These are phyloP conservation scores for Talaromyces verruculosus DNA, from an alignment of 2,329 filamentous ascomycete species.

Conservation along the genomic window DNA sequence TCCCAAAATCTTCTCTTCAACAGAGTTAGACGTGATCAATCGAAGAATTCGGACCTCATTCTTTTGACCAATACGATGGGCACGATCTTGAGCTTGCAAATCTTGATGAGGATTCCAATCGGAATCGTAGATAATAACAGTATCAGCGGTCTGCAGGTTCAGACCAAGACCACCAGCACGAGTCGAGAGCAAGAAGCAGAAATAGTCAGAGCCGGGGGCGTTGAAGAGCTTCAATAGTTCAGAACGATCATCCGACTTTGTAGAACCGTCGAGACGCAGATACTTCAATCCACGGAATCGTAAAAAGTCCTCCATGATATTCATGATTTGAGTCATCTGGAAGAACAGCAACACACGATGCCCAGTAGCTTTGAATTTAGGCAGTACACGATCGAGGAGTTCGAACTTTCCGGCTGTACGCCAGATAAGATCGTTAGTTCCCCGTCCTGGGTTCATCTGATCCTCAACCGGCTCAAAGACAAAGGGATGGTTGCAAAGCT, in stretches of 20 bases:
- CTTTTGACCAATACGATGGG: constrained; percentile 99
- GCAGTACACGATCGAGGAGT: constrained; percentile 83
- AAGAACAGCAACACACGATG: constrained; percentile 99
- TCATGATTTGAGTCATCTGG: constrained; percentile 99
- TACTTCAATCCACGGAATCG: constrained; percentile 80
- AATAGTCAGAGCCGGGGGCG: constrained; percentile 83
- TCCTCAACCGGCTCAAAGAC: constrained; percentile 98
- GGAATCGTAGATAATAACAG: constrained; percentile 98
- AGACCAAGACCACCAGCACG: constrained; percentile 96
- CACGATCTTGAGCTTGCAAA: constrained; percentile 98
- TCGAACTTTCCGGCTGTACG: constrained; percentile 97
- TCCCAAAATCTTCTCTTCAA: constrained; percentile 98
- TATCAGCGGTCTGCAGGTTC: constrained; percentile 95
- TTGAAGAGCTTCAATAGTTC: constrained; percentile 89
- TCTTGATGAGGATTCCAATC: constrained; percentile 99
- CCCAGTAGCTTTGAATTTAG: constrained; percentile 86
- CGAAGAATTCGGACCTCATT: constrained; percentile 97
- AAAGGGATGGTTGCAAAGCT: constrained; percentile 98
- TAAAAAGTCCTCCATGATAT: constrained; percentile 99
- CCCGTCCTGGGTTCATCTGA: constrained; percentile 87
- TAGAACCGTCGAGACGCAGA: constrained; percentile 90
- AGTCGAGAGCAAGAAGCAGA: constrained; percentile 97
- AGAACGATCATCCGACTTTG: constrained; percentile 95
- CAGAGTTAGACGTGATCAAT: constrained; percentile 92
- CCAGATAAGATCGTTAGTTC: constrained; percentile 93